phyloP scores from a whole-genome alignment of 495 filamentous ascomycete genomes.

The Talaromyces proteolyticus region DNA sequence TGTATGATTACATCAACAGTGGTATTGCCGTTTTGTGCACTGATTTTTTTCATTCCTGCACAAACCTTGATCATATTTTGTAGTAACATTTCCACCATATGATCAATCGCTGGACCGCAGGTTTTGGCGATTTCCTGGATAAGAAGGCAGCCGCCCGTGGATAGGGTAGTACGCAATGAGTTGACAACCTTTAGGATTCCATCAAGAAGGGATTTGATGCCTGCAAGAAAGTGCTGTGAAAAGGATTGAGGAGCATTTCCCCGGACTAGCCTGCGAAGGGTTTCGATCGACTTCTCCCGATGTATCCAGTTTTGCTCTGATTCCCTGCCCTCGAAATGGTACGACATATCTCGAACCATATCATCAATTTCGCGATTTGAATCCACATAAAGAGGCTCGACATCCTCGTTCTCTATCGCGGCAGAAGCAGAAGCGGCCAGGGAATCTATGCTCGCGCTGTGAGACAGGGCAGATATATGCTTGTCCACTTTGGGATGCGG shows the following conservation, averaged over 20 bases:
- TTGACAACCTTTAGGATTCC: constrained; percentile 84
- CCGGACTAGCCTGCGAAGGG: constrained; percentile 68
- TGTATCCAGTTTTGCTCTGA: constrained; percentile 85
- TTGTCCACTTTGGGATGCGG: constrained; percentile 1
- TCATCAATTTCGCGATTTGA: constrained; percentile 82
- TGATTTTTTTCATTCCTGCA: constrained; percentile 84
- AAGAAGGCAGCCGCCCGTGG: constrained; percentile 74
- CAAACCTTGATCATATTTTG: constrained; percentile 86
- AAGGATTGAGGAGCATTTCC: constrained; percentile 84
- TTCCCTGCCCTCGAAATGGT: constrained; percentile 82
- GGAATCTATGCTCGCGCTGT: constrained; percentile 10
- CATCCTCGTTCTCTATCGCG: constrained; percentile 43
- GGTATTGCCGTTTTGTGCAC: constrained; percentile 67
- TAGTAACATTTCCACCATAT: constrained; percentile 85
- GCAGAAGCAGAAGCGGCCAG: constrained; percentile 7
- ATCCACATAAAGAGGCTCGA: constrained; percentile 77
- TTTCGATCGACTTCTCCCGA: constrained; percentile 71
- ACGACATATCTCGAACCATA: constrained; percentile 70
- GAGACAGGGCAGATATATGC: constrained; percentile 3
- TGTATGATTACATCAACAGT: constrained; percentile 71
- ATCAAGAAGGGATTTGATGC: constrained; percentile 71
- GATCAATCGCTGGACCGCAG: constrained; percentile 72
- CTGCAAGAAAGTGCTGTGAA: constrained; percentile 56
- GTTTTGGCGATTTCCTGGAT: constrained; percentile 79
- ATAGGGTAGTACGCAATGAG: constrained; percentile 85